Evolutionary conservation across 169 alveolate species (phyloP).

Genomic region (Eimeria acervulina): DNA sequence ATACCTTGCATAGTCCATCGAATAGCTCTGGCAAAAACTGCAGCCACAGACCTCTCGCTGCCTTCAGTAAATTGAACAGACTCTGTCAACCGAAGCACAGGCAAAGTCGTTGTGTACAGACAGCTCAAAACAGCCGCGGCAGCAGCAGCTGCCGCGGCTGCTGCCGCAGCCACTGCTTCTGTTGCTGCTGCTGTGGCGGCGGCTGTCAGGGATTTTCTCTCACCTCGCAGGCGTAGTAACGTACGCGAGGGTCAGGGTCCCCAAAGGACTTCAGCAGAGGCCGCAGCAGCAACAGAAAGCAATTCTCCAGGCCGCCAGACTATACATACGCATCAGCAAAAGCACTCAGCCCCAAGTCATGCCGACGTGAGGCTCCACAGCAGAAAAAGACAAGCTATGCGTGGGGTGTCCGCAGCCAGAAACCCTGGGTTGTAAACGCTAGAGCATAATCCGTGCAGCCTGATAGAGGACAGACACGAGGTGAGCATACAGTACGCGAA

Average conservation of each 20-base stretch:
- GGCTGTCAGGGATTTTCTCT: not conserved
- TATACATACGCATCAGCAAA: constrained; percentile 12
- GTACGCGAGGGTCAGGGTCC: constrained; percentile 83
- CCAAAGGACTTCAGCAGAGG: constrained; percentile 78
- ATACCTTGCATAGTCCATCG: constrained; percentile 83
- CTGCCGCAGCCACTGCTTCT: not conserved
- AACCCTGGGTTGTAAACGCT: not conserved
- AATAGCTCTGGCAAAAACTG: constrained; percentile 65
- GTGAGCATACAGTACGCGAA: not conserved
- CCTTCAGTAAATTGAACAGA: constrained; percentile 82
- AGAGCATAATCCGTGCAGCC: not conserved
- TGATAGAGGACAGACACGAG: not conserved
- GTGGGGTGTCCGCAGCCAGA: not conserved
- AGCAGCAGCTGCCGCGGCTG: not conserved
- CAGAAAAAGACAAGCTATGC: not conserved
- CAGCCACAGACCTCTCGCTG: constrained; percentile 61
- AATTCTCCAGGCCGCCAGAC: constrained; percentile 63
- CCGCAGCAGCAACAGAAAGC: constrained; percentile 70
- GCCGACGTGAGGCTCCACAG: not conserved
- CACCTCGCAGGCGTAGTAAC: constrained; percentile 86
- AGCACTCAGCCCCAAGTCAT: not conserved
- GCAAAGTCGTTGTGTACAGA: not conserved
- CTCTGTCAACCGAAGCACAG: constrained; percentile 22
- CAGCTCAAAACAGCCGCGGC: not conserved
- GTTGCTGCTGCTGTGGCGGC: not conserved